phyloP scores from a whole-genome alignment of 2,329 filamentous ascomycete genomes.

The Lasiodiplodia sp. region DNA sequence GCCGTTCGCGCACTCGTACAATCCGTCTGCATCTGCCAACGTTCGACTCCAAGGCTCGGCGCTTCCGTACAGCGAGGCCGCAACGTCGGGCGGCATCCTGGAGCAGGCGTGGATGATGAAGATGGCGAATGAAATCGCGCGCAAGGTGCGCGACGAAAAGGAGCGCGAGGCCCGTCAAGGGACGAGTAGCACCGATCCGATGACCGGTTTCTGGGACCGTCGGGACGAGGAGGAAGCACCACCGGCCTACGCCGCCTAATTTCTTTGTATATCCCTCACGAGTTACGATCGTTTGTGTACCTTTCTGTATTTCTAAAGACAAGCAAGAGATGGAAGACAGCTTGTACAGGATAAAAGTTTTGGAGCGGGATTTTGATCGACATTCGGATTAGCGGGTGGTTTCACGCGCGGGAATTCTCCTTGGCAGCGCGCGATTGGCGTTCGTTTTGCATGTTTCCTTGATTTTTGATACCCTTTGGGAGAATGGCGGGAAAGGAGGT shows the following conservation, averaged over 20 bases:
- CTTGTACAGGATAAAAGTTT: slow-evolving; percentile 11
- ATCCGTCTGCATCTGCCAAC: slow-evolving; percentile 16
- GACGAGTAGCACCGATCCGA: slow-evolving; percentile 8
- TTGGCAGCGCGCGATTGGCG: slow-evolving; percentile 21
- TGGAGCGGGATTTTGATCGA: slow-evolving; percentile 19
- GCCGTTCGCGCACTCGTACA: slow-evolving; percentile 31
- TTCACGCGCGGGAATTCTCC: slow-evolving; percentile 18
- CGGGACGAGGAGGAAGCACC: slow-evolving; percentile 41
- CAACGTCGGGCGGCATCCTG: slow-evolving; percentile 62
- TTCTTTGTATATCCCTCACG: slow-evolving; percentile 5
- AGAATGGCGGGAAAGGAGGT: slow-evolving; percentile 18
- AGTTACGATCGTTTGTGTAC: slow-evolving; percentile 21
- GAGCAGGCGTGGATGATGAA: slow-evolving; percentile 90
- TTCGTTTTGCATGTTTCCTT: slow-evolving; percentile 28
- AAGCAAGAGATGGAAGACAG: background rate
- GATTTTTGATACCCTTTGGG: slow-evolving; percentile 27
- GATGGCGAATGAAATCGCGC: slow-evolving; percentile 91
- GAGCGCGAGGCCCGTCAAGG: slow-evolving; percentile 37
- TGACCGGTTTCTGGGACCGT: slow-evolving; percentile 35
- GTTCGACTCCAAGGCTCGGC: slow-evolving; percentile 27
- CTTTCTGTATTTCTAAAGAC: slow-evolving; percentile 22
- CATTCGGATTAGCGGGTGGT: slow-evolving; percentile 17
- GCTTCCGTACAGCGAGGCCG: slow-evolving; percentile 29
- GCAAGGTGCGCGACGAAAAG: slow-evolving; percentile 88
- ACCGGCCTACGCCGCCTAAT: slow-evolving; percentile 44